Evolutionary conservation across 306 rosid genomes (phyloP), one percentile per base, ranked within the genome.

Genomic region (Quercus bicolor): DNA sequence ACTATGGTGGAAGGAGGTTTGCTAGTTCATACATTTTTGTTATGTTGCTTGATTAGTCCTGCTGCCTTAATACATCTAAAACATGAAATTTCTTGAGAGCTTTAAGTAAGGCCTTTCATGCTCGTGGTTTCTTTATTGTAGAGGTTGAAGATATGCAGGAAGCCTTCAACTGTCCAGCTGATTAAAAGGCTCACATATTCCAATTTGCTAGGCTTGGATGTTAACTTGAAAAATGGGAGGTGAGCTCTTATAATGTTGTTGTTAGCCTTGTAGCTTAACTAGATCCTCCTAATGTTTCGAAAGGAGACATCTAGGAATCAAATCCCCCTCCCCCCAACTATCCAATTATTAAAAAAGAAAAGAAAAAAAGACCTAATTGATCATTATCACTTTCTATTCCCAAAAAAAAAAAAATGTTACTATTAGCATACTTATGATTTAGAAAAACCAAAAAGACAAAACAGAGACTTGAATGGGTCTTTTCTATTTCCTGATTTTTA

Each of bases 1-100:
- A 76, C 26, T 86, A 34, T 94, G 98, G 97, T 92, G 98, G 97
- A 91, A 91, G 80, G 95, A 91, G 97, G 98, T 92, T 28, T 16
- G 68, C 60, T 81, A 57, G 34, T 68, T 51, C 59, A 56, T 43
- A 23, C 24, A 4, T 33, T 74, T 19, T 70, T 20, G 40, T 77
- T 29, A 59, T 51, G 66, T 80, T 56, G 55, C 24, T 64, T 12
- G 64, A 70, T 40, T 81, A 76, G 31, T 23, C 52, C 61, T 19
- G 5, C 6, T 43, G 72, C 45, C 23, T 40, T 69, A 37, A 33
- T 70, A 3, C 77, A 66, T 21, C 23, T 66, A 54, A 45, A 24
- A 45, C 52, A 26, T 66, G 56, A 55, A 52, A 79, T 40, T 72
- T 60, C 33, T 68, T 85, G 52, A 14, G 31, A 18, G 48, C 68